A percentile compares a stretch with the other conserved stretches of the same genome.
Evolutionary conservation across 441 rosid species (phyloP).

Genomic region (Jatropha podagrica): DNA sequence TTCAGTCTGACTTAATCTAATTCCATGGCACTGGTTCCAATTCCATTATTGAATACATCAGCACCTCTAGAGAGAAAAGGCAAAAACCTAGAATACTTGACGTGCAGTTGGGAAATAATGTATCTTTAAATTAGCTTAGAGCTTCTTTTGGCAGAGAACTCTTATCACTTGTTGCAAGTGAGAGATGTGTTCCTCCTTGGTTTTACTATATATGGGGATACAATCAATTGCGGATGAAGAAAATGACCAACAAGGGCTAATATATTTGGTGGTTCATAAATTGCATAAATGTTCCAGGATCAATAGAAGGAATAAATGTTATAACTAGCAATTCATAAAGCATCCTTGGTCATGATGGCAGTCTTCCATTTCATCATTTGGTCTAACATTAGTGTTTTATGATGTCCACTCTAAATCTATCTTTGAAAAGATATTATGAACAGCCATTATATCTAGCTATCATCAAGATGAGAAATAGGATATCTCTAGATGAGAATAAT

Average conservation of each 20-base stretch:
- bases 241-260: background rate
- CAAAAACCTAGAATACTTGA: background rate
- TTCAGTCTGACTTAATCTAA: too few relatives aligned
- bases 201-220: background rate
- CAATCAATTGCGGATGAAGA: background rate
- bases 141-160: background rate
- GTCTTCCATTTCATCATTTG: background rate
- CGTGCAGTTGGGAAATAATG: background rate
- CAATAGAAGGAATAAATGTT: background rate
- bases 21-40: background rate
- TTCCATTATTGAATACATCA: too few relatives aligned
- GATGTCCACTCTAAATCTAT: background rate
- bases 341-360: background rate
- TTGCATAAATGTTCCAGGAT: background rate
- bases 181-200: background rate
- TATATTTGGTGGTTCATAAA: too few relatives aligned
- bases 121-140: background rate
- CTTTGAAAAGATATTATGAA: background rate
- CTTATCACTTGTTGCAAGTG: background rate
- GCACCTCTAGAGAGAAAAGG: background rate
- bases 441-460: background rate
- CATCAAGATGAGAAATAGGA: background rate
- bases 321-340: background rate
- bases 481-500: background rate
- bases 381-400: too few relatives aligned